Base-by-base conservation (phyloP, 1,284 basidiomycete species). In the Xerocomus nothofagi region DNA sequence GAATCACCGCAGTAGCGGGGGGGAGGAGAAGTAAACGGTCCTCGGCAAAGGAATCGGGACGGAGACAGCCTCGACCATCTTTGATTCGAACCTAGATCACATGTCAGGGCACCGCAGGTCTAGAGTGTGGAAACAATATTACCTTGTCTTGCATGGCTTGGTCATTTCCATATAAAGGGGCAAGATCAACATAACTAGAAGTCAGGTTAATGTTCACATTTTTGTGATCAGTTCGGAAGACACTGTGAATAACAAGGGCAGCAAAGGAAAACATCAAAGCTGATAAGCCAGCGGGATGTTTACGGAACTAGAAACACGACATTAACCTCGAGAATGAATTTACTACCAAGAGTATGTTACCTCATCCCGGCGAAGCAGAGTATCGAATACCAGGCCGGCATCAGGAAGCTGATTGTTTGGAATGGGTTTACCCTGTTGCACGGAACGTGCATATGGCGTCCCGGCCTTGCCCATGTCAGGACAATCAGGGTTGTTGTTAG, bases 181-280 rank as follows among this genome's bases (percentile, higher is more conserved):
- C 79, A 3, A 95, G 78, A 60, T 95, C 93, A 53, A 93, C 84
- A 61, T 95, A 95, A 11, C 88, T 88, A 0, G 88, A 90, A 7
- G 92, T 92, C 62, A 91, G 80, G 69, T 95, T 95, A 63, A 90
- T 85, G 57, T 75, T 78, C 24, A 77, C 74, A 49, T 88, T 72
- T 1, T 62, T 65, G 65, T 88, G 85, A 6, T 80, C 81, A 0
- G 85, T 88, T 38, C 86, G 85, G 76, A 88, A 90, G 40, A 88
- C 80, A 29, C 83, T 86, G 61, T 91, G 90, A 51, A 91, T 91
- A 39, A 92, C 88, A 14, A 91, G 76, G 2, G 88, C 83, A 9
- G 90, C 91, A 56, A 91, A 91, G 6, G 83, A 73, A 63, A 93
- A 92, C 82, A 91, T 89, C 62, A 89, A 60, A 42, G 81, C 80